phyloP scores from a whole-genome alignment of 169 alveolate species.

The Cryptosporidium canis region DNA sequence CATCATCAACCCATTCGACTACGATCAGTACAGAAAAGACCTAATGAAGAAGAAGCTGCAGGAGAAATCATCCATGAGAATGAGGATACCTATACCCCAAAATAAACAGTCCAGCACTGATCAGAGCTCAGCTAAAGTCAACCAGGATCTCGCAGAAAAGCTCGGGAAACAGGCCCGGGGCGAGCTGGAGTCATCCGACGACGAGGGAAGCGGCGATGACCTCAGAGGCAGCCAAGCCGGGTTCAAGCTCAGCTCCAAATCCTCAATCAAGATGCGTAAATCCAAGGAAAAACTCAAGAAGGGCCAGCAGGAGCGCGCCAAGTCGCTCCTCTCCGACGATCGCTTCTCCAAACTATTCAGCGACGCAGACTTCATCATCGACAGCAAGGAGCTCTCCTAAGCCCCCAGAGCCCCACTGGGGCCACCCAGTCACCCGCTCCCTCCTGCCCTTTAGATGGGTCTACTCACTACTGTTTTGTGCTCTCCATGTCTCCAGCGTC shows the following conservation, averaged over 20 bases:
- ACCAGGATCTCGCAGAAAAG: constrained; percentile 68
- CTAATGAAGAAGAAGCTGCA: constrained; percentile 83
- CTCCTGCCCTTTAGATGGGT: too few relatives aligned
- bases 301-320: constrained; percentile 74
- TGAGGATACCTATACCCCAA: constrained; percentile 73
- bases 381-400: constrained; percentile 79
- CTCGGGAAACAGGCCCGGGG: constrained; percentile 64
- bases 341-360: constrained; percentile 85
- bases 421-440: background rate
- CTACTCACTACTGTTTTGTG: too few relatives aligned
- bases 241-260: background rate
- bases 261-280: constrained; percentile 49
- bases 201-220: constrained; percentile 18
- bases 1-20: constrained; percentile 85
- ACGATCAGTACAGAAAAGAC: constrained; percentile 82
- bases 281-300: constrained; percentile 65
- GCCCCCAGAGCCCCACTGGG: too few relatives aligned
- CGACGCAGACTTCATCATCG: constrained; percentile 85
- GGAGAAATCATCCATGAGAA: constrained; percentile 84
- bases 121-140: constrained; percentile 74
- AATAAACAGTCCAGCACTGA: background rate
- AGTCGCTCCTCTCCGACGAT: constrained; percentile 79
- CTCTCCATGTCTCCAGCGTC: too few relatives aligned
- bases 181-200: constrained; percentile 14
- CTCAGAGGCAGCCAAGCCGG: background rate